Conservation (phyloP, 495 filamentous ascomycete species). For the Xylaria flabelliformis region DNA sequence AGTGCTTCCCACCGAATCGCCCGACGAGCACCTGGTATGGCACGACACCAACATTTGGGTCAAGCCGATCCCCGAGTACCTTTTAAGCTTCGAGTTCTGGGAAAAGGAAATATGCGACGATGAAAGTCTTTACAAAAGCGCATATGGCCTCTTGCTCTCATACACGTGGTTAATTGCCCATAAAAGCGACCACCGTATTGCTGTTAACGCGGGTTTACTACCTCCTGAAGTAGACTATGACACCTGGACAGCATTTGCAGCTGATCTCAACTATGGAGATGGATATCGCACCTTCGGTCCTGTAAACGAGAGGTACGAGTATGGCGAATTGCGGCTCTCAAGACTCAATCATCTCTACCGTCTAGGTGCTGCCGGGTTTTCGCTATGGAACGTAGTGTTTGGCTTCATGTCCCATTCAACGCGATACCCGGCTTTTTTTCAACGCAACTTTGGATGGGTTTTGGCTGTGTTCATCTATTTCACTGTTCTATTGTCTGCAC, state of each 20-base stretch:
- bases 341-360: conserved; percentile 35
- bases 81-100: conserved; percentile 54
- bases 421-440: conserved; percentile 42
- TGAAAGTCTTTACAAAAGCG: conserved; percentile 34
- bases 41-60: conserved; percentile 51
- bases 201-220: conserved; percentile 40
- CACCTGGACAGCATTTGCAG: conserved; percentile 13
- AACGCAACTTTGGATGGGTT: conserved; percentile 52
- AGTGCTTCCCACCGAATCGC: conserved; percentile 56
- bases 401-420: conserved; percentile 27
- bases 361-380: background rate
- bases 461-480: conserved; percentile 52
- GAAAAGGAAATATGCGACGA: conserved; percentile 35
- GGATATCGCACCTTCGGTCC: background rate
- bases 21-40: conserved; percentile 61
- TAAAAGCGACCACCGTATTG: conserved; percentile 49
- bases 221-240: conserved; percentile 40
- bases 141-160: conserved; percentile 47
- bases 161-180: conserved; percentile 47
- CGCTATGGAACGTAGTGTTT: conserved; percentile 10
- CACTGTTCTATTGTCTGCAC: conserved; percentile 56
- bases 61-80: conserved; percentile 58
- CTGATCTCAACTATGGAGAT: conserved; percentile 12
- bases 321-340: conserved; percentile 49
- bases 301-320: conserved; percentile 43